Conservation (phyloP, 768 basidiomycete species). For the Phylloporus sp. region DNA sequence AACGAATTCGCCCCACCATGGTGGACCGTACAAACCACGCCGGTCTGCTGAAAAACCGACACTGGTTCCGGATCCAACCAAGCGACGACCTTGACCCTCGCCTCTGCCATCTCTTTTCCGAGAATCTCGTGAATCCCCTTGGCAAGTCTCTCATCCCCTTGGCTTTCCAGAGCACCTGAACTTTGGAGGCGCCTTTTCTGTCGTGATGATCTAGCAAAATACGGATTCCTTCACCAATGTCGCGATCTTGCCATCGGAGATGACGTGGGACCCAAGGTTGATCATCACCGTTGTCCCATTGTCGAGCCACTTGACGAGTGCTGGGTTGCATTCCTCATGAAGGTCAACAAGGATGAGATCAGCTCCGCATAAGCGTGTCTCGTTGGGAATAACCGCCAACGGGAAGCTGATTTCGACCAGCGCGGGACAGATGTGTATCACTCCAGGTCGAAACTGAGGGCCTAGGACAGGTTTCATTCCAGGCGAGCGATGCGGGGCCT, state of each 20-base stretch:
- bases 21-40: slow-evolving; percentile 1
- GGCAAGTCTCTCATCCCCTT: not conserved
- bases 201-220: slow-evolving; percentile 3
- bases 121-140: not conserved
- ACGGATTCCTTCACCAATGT: slow-evolving; percentile 5
- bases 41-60: slow-evolving; percentile 5
- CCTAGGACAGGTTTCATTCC: not conserved
- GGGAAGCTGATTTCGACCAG: slow-evolving; percentile 2
- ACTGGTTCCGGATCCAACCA: slow-evolving; percentile 12
- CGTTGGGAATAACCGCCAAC: slow-evolving; percentile 2
- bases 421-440: slow-evolving; percentile 2
- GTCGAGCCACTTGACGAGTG: slow-evolving; percentile 6
- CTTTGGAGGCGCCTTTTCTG: not conserved
- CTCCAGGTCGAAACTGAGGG: not conserved
- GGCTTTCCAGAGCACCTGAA: slow-evolving; percentile 13
- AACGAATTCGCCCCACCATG: slow-evolving; percentile 3
- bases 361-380: slow-evolving; percentile 7
- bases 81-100: slow-evolving; percentile 5
- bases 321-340: slow-evolving; percentile 5
- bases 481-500: not conserved
- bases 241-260: not conserved
- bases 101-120: slow-evolving; percentile 4
- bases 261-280: slow-evolving; percentile 6
- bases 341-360: slow-evolving; percentile 5
- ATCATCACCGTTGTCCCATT: slow-evolving; percentile 10